These are phyloP conservation scores for Pseudogymnoascus sp. DNA, from an alignment of 2,329 filamentous ascomycete genomes.

Conservation along the genomic window DNA sequence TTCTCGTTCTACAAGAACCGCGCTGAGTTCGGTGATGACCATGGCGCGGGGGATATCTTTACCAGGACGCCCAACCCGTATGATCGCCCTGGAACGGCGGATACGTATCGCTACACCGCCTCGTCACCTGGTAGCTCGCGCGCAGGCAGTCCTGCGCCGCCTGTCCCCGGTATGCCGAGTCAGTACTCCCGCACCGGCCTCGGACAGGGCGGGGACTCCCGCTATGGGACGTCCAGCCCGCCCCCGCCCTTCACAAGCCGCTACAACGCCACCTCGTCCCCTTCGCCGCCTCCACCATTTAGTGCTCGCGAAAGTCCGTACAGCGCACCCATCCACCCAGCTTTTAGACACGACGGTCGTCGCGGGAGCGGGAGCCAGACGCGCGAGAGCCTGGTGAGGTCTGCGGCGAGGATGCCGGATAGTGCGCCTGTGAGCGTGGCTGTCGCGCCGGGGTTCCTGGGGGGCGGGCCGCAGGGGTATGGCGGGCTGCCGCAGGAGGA, in stretches of 20 bases:
- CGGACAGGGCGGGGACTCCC: not conserved
- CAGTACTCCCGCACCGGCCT: not conserved
- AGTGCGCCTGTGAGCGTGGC: conserved; percentile 25
- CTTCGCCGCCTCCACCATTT: not conserved
- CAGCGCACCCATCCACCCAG: not conserved
- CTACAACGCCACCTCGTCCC: not conserved
- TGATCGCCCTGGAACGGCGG: conserved; percentile 22
- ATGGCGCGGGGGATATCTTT: conserved; percentile 67
- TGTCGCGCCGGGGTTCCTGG: conserved; percentile 41
- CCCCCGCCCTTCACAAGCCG: not conserved
- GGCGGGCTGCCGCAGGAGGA: conserved; percentile 50
- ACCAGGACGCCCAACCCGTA: conserved; percentile 49
- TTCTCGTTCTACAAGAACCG: conserved; percentile 89
- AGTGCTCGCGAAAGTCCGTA: not conserved
- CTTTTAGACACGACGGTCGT: not conserved
- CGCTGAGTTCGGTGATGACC: conserved; percentile 77
- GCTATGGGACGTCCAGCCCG: not conserved
- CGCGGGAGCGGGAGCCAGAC: conserved; percentile 19
- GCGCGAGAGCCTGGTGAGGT: conserved; percentile 41
- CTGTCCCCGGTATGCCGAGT: not conserved
- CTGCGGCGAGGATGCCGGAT: conserved; percentile 45
- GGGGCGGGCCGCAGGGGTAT: conserved; percentile 51
- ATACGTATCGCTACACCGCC: conserved; percentile 8
- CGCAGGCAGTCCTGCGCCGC: conserved; percentile 19
- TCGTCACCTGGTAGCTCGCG: conserved; percentile 14